Conservation (phyloP, 805 yeast genomes). For the Kregervanrija fluxuum region DNA sequence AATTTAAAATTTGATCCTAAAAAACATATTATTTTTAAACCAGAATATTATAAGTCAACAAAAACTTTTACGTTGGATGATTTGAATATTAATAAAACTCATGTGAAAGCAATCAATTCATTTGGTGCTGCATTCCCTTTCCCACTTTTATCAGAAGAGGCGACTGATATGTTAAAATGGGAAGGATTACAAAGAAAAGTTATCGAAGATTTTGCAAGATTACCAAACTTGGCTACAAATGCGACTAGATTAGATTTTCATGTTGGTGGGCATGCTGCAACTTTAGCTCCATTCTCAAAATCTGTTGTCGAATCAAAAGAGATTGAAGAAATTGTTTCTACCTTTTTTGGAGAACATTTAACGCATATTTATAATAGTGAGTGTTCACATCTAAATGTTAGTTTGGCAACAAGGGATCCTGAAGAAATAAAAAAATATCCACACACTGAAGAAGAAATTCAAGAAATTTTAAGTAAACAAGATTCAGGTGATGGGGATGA, state of each 20-base stretch:
- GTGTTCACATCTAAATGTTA: constrained; percentile 44
- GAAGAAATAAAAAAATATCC: constrained; percentile 7
- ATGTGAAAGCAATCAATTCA: constrained; percentile 27
- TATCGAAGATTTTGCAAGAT: constrained; percentile 37
- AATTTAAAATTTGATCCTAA: constrained; percentile 30
- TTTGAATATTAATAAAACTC: constrained; percentile 31
- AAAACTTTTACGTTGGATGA: constrained; percentile 32
- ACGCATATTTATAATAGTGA: constrained; percentile 44
- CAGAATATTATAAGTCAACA: constrained; percentile 30
- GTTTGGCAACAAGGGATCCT: constrained; percentile 27
- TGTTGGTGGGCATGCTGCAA: constrained; percentile 41
- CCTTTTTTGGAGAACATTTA: constrained; percentile 44
- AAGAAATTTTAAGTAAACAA: constrained; percentile 2
- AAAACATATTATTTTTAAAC: constrained; percentile 31
- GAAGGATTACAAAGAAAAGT: constrained; percentile 40
- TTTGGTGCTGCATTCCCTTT: constrained; percentile 48
- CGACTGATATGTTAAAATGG: constrained; percentile 46
- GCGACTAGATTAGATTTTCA: constrained; percentile 35
- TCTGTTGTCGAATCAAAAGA: constrained; percentile 48
- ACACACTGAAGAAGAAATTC: constrained; percentile 9
- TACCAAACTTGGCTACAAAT: constrained; percentile 26
- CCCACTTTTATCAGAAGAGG: constrained; percentile 52
- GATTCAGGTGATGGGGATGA: constrained; percentile 25
- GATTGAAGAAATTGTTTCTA: constrained; percentile 39
- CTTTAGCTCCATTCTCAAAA: constrained; percentile 37